phyloP scores from a whole-genome alignment of 2,329 filamentous ascomycete species.

The Xylaria arbuscula region DNA sequence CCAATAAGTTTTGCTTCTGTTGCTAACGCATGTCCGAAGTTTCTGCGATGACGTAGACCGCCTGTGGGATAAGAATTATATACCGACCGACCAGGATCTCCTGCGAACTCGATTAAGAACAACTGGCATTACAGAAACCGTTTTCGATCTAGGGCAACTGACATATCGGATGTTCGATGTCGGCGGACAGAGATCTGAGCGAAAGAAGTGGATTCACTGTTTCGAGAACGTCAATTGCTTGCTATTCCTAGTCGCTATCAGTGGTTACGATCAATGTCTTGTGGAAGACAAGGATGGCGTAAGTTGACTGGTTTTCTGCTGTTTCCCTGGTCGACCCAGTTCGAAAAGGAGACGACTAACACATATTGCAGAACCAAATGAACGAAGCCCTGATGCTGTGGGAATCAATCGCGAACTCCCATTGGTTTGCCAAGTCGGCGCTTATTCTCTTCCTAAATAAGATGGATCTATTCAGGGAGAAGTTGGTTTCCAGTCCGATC shows the following conservation, averaged over 20 bases:
- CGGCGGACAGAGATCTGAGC: slow-evolving; percentile 89
- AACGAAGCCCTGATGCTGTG: slow-evolving; percentile 89
- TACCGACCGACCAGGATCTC: slow-evolving; percentile 94
- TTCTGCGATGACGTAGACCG: slow-evolving; percentile 85
- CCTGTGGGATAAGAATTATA: slow-evolving; percentile 79
- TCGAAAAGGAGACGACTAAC: slow-evolving; percentile 23
- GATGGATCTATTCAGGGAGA: slow-evolving; percentile 85
- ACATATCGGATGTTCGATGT: slow-evolving; percentile 98
- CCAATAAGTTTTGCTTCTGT: slow-evolving; percentile 10
- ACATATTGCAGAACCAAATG: slow-evolving; percentile 79
- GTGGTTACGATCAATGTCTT: slow-evolving; percentile 94
- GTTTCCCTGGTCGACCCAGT: slow-evolving; percentile 1
- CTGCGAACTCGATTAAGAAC: slow-evolving; percentile 89
- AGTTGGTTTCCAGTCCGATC: slow-evolving; percentile 76
- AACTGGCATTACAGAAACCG: slow-evolving; percentile 94
- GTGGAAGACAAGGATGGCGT: slow-evolving; percentile 97
- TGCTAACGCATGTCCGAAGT: slow-evolving; percentile 59
- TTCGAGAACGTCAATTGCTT: slow-evolving; percentile 95
- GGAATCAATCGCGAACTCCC: slow-evolving; percentile 86
- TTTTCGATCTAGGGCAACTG: slow-evolving; percentile 90
- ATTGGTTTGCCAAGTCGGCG: slow-evolving; percentile 85
- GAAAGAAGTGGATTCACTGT: slow-evolving; percentile 98
- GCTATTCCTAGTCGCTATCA: slow-evolving; percentile 93
- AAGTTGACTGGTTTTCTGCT: slow-evolving; percentile 54
- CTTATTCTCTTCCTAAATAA: slow-evolving; percentile 90